Base-by-base conservation (phyloP, 495 filamentous ascomycete genomes). In the Letharia columbiana region DNA sequence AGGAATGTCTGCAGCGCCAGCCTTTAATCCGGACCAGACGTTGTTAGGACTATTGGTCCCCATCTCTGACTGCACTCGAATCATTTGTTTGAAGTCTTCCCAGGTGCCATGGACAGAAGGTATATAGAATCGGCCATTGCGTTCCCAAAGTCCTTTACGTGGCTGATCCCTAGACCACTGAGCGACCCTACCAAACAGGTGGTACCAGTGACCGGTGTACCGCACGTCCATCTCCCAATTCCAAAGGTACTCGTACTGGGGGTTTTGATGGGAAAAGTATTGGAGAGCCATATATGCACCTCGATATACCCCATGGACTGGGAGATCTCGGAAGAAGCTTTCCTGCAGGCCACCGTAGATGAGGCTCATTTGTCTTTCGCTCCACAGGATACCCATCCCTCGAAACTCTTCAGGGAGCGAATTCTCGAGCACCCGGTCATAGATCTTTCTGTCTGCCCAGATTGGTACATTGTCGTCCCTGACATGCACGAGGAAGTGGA, bases 191-290 rank as follows among this genome's bases (percentile, higher is more conserved):
- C 87, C 82, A 72, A 98, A 89, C 35, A 98, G 79, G 69, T 96
- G 88, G 75, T 96, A 94, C 81, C 88, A 96, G 75, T 98, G 92
- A n/a, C 94, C 95, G 0, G 89, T 96, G 74, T 96, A 96, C 5
- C 94, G 87, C 45, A 91, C 86, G 72, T 98, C 94, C 88, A 98
- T 96, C 76, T 98, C 94, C 92, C 92, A 97, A 71, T 98, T 92
- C 94, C 94, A 98, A 76, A 93, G 89, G 76, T 87, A 90, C 65
- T 98, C 95, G 73, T 94, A 98, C 72, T 97, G 92, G 0, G 90
- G 89, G 74, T 98, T 94, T 50, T 86, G 83, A 69, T 90, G 85
- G 20, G 93, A 88, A 71, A 96, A 98, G 74, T 89, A 88, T 72
- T 97, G 94, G 79, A 98, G 85, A 13, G 93, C 90, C 91, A 97